Conservation (phyloP, 75 land plant genomes). For the Picea glauca region DNA sequence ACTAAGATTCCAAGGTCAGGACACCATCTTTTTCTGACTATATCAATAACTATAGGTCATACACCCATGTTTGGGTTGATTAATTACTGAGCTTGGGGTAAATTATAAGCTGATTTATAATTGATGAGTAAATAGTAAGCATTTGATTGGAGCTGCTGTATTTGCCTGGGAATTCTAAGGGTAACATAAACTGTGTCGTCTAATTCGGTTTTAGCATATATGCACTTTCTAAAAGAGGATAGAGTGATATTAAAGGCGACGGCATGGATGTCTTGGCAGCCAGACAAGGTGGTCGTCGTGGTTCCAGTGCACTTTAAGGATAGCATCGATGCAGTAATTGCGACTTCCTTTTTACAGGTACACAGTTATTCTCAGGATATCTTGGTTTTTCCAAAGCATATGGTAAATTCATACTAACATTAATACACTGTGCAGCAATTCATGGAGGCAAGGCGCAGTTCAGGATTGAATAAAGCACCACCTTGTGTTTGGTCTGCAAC, state of each 20-base stretch:
- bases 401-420: background rate
- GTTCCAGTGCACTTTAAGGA: conserved; percentile 97
- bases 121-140: background rate
- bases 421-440: conserved; percentile 57
- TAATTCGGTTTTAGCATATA: background rate
- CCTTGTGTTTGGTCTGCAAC: conserved; percentile 79
- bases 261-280: conserved; percentile 39
- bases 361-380: background rate
- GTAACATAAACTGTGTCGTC: background rate
- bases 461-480: conserved; percentile 86
- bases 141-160: background rate
- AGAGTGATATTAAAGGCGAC: background rate
- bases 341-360: conserved; percentile 95
- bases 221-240: background rate
- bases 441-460: conserved; percentile 83
- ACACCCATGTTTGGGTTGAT: background rate
- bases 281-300: conserved; percentile 82
- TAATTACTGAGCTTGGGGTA: background rate
- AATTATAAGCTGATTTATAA: background rate
- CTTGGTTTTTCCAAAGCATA: too few relatives aligned
- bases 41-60: background rate
- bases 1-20: background rate
- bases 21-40: background rate
- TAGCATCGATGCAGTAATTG: conserved; percentile 74
- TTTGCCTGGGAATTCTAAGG: background rate